Evolutionary conservation across 768 basidiomycete genomes (phyloP), one percentile per base, ranked within the genome.

Genomic region (Leccinum uliginosum): DNA sequence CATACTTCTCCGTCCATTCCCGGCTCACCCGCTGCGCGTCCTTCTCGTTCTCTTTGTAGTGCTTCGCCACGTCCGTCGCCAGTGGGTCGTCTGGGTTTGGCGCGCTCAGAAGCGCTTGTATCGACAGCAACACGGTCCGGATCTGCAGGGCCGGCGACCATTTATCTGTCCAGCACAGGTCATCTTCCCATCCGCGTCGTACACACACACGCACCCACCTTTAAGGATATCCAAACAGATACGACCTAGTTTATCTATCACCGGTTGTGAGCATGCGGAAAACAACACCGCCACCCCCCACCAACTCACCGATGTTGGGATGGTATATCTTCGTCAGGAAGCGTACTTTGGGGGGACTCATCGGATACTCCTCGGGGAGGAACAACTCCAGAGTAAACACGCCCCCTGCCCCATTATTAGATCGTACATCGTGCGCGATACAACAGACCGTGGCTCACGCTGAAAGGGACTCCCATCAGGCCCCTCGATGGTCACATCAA

Each of bases 101-200:
- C 1, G 97, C 87, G 60, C 89, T 91, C 44, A 99, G 80, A 47
- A 99, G 79, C n/a, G 97, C 97, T 74, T 99, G 97, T 68, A 99
- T 82, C 40, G 96, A 98, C 51, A 99, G 82, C 56, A 99, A 79
- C 51, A 99, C 97, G 2, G 97, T 99, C 63, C 97, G 88, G 75
- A 99, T 99, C 73, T 99, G 97, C 17, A 99, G 80, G 0, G 97
- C 97, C 19, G 97, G 97, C 10, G 94, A 97, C 97, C 97, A 99
- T 79, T 98, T 98, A 75, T 99, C 97, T 93, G 52, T 29, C 44
- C 40, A 26, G 3, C 24, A 6, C 27, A 17, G 46, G 58, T 58
- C 21, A 54, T 44, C 35, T 26, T 30, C 10, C 3, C 11, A 2
- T 40, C 47, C 60, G 49, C 62, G 11, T 23, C 6, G n/a, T 14